Evolutionary conservation across 2,329 filamentous ascomycete species (phyloP).

Genomic region (Sporothrix variecibatus): DNA sequence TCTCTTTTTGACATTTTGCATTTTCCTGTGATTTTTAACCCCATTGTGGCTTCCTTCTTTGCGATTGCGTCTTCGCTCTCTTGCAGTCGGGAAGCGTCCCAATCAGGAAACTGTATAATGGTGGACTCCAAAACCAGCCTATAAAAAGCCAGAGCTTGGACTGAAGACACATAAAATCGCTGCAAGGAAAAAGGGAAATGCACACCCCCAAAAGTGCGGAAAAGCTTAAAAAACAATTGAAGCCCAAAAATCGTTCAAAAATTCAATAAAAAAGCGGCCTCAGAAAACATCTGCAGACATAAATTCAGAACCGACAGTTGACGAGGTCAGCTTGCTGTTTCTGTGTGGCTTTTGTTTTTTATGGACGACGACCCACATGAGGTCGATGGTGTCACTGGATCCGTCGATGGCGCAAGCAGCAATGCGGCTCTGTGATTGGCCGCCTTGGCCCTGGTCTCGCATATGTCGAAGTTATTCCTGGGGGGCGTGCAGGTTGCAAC

Average conservation of each 20-base stretch:
- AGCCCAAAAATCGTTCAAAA: not conserved
- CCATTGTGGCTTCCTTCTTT: not conserved
- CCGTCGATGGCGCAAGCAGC: constrained; percentile 30
- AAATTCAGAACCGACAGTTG: not conserved
- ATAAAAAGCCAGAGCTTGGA: constrained; percentile 3
- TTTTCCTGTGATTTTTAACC: not conserved
- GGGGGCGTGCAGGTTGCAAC: not conserved
- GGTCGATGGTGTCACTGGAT: constrained; percentile 32
- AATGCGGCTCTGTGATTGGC: constrained; percentile 27
- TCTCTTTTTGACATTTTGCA: not conserved
- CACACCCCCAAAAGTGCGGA: not conserved
- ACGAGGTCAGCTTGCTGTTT: not conserved
- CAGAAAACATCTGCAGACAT: not conserved
- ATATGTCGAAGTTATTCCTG: not conserved
- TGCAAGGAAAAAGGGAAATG: not conserved
- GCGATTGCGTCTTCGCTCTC: not conserved
- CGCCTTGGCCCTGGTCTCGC: constrained; percentile 22
- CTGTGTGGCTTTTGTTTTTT: constrained; percentile 1
- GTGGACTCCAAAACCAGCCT: not conserved
- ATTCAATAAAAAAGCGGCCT: not conserved
- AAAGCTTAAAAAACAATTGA: not conserved
- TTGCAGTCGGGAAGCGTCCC: constrained; percentile 14
- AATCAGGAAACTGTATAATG: constrained; percentile 19
- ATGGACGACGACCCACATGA: constrained; percentile 15
- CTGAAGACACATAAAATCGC: not conserved